Conservation (phyloP, 2,329 filamentous ascomycete genomes). For the Ophiostoma himal-ulmi region DNA sequence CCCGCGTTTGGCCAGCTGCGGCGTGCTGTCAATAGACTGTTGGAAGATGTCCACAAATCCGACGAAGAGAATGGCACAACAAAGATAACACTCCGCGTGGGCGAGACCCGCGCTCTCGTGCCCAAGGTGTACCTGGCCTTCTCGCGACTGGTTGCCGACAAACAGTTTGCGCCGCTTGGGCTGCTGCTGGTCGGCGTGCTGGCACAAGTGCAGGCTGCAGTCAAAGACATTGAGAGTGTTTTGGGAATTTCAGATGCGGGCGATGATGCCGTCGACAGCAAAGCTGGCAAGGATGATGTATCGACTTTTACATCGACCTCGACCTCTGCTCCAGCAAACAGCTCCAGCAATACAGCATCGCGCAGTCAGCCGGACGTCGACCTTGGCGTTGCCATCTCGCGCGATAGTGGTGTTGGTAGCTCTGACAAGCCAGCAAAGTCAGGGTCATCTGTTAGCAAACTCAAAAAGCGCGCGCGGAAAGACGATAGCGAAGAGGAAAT, state of each 20-base stretch:
- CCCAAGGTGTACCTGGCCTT: conserved; percentile 51
- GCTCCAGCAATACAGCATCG: not conserved
- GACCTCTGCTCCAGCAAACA: not conserved
- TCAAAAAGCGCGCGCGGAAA: conserved; percentile 32
- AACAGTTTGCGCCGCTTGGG: conserved; percentile 66
- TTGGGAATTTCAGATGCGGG: not conserved
- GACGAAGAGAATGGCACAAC: conserved; percentile 12
- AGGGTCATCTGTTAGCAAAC: not conserved
- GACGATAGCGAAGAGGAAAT: conserved; percentile 37
- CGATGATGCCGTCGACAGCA: not conserved
- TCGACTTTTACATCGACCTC: not conserved
- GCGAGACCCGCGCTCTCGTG: conserved; percentile 40
- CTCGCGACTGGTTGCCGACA: conserved; percentile 63
- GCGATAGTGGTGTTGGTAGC: conserved; percentile 5
- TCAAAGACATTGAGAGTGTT: not conserved
- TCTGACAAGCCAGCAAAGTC: not conserved
- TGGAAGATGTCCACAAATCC: conserved; percentile 35
- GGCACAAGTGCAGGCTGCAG: conserved; percentile 40
- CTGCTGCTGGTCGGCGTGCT: conserved; percentile 61
- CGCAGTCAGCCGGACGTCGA: conserved; percentile 22
- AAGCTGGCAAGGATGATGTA: not conserved
- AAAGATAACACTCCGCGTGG: conserved; percentile 28
- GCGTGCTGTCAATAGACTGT: conserved; percentile 55
- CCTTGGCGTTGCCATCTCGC: conserved; percentile 23
- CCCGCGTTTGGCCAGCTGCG: conserved; percentile 64